Conservation (phyloP, 2,329 filamentous ascomycete genomes). For the Cryphonectria japonica region DNA sequence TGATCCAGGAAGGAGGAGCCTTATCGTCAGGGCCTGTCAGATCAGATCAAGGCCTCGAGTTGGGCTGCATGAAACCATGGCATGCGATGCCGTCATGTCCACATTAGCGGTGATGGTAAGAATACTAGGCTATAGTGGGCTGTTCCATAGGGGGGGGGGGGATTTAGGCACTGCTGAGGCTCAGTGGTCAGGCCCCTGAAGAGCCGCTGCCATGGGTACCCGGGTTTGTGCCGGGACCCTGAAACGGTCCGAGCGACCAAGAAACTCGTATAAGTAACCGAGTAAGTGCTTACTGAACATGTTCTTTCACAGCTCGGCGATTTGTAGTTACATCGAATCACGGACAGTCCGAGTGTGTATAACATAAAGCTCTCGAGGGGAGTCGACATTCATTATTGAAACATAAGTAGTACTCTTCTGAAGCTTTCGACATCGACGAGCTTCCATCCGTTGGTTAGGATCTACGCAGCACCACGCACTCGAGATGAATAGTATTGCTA, state of each 20-base stretch:
- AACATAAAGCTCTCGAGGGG: neutral
- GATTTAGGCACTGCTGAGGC: neutral
- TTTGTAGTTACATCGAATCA: neutral
- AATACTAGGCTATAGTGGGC: neutral
- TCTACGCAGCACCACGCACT: neutral
- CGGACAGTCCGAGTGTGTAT: neutral
- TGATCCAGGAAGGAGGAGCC: neutral
- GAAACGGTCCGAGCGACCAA: neutral
- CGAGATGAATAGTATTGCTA: neutral
- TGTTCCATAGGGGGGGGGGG: neutral
- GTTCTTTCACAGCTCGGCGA: neutral
- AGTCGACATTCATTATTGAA: neutral
- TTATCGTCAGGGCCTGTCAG: neutral
- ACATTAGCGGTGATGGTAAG: neutral
- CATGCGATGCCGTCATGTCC: constrained; percentile 1
- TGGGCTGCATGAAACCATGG: constrained; percentile 5
- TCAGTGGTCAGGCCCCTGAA: neutral
- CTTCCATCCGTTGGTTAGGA: neutral
- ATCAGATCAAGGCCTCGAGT: constrained; percentile 4
- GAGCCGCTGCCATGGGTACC: neutral
- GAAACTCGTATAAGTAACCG: neutral
- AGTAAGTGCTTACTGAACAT: too few species aligned
- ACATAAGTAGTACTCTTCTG: neutral
- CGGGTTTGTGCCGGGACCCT: neutral
- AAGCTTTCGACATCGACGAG: neutral